phyloP scores from a whole-genome alignment of 2,329 filamentous ascomycete genomes.

The Biscogniauxia marginata region DNA sequence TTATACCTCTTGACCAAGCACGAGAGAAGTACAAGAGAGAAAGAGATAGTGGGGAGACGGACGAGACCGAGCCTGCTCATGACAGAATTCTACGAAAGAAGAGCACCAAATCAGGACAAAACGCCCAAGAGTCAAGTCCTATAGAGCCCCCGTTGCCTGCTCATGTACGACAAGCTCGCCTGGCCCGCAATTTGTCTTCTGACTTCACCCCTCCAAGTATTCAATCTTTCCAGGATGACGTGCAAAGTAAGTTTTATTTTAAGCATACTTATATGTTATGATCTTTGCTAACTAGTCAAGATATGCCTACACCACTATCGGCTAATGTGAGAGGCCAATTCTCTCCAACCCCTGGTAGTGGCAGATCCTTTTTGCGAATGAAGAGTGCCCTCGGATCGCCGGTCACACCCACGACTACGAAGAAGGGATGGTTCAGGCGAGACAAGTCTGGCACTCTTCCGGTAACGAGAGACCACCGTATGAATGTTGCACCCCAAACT shows the following conservation, averaged over 20 bases:
- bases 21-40: slow-evolving; percentile 23
- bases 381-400: background rate
- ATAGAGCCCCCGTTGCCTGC: slow-evolving; percentile 9
- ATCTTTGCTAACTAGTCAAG: slow-evolving; percentile 10
- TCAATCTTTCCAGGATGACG: background rate
- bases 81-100: slow-evolving; percentile 14
- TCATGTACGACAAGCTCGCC: slow-evolving; percentile 1
- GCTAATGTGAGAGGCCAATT: slow-evolving; percentile 1
- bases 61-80: slow-evolving; percentile 22
- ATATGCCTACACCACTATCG: slow-evolving; percentile 10
- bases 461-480: background rate
- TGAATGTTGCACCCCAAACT: background rate
- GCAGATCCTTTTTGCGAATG: background rate
- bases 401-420: background rate
- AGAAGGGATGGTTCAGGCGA: background rate
- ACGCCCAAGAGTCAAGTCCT: background rate
- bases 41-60: slow-evolving; percentile 24
- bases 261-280: background rate
- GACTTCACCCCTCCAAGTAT: slow-evolving; percentile 10
- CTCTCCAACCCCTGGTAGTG: background rate
- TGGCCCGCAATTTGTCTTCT: slow-evolving; percentile 9
- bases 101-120: slow-evolving; percentile 8
- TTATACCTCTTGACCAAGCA: slow-evolving; percentile 27
- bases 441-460: background rate
- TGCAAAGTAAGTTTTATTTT: slow-evolving; percentile 11